Evolutionary conservation across 306 rosid genomes (phyloP), one percentile per base, ranked within the genome.

Genomic region (Vachellia pachyceras): DNA sequence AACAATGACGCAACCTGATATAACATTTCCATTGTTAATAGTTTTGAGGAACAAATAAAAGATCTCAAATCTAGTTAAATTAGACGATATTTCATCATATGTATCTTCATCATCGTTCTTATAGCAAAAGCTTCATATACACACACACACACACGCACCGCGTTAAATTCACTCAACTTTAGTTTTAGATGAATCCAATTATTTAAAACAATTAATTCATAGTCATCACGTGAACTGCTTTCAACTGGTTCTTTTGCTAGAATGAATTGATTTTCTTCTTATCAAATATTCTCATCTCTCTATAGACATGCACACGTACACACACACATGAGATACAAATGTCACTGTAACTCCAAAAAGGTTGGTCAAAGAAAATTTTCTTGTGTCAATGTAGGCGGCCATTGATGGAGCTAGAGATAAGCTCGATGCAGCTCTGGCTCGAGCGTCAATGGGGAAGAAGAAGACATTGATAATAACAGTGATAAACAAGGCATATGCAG

Each of bases 401-500:
- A 10, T 3, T 23, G 37, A 58, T 10, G 66, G 10, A 58, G 36
- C 36, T 58, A 15, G 66, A 58, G 66, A 23, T 65, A 84, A 11
- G 2, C 93, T 94, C 0, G 91, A 84, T 5, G 60, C 55, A 42
- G 87, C 82, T 52, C 55, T 94, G n/a, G 76, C 78, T 4, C 87
- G 73, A 86, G 91, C 98, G 11, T 78, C 92, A 8, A 88, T 72
- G 90, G 91, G 69, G 25, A 89, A 55, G 61, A 20, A 84, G 82
- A 94, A 85, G 82, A 94, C 93, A 0, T 83, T 92, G 77, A 90
- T 94, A 55, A 87, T 94, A 1, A 73, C 92, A 1, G 60, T 94
- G 3, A 77, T 92, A 13, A 94, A 94, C 66, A 83, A 79, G 79
- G 98, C 96, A 0, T 94, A 94, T 29, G 94, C 86, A 0, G 91